Evolutionary conservation across 768 basidiomycete species (phyloP).

Genomic region (Hemileccinum rubropunctum): DNA sequence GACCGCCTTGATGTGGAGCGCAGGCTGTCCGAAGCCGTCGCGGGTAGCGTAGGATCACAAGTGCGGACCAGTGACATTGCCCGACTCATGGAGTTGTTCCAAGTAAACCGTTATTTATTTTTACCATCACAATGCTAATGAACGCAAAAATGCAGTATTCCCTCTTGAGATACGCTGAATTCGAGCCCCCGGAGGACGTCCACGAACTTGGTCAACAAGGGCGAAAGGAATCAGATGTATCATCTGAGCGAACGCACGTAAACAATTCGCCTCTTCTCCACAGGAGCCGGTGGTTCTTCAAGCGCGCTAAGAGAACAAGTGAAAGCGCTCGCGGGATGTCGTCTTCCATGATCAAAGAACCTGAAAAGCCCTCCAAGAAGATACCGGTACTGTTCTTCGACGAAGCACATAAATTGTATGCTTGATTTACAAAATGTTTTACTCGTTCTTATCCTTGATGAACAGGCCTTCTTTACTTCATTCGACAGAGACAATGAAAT

Average conservation of each 20-base stretch:
- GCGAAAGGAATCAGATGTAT: slow-evolving; percentile 31
- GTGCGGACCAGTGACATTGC: slow-evolving; percentile 80
- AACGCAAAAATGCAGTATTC: slow-evolving; percentile 45
- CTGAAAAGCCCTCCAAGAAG: slow-evolving; percentile 52
- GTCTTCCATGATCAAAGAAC: slow-evolving; percentile 29
- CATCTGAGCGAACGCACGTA: slow-evolving; percentile 45
- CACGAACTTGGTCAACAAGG: slow-evolving; percentile 19
- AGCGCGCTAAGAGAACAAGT: slow-evolving; percentile 23
- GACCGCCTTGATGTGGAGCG: slow-evolving; percentile 74
- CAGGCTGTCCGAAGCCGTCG: slow-evolving; percentile 46
- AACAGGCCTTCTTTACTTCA: slow-evolving; percentile 70
- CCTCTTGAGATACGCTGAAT: slow-evolving; percentile 71
- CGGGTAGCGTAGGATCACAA: slow-evolving; percentile 41
- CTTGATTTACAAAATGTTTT: not conserved
- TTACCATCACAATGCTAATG: not conserved
- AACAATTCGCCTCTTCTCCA: slow-evolving; percentile 31
- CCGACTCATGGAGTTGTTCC: slow-evolving; percentile 81
- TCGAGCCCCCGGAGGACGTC: slow-evolving; percentile 42
- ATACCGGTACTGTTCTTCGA: slow-evolving; percentile 82
- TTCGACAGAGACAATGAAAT: slow-evolving; percentile 79
- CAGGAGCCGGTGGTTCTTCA: slow-evolving; percentile 29
- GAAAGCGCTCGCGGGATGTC: slow-evolving; percentile 32
- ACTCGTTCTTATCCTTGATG: slow-evolving; percentile 1
- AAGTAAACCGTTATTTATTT: slow-evolving; percentile 39
- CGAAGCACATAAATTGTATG: slow-evolving; percentile 81